These are phyloP conservation scores for Quercus phellos DNA, from an alignment of 331 rosid species.

Conservation along the genomic window DNA sequence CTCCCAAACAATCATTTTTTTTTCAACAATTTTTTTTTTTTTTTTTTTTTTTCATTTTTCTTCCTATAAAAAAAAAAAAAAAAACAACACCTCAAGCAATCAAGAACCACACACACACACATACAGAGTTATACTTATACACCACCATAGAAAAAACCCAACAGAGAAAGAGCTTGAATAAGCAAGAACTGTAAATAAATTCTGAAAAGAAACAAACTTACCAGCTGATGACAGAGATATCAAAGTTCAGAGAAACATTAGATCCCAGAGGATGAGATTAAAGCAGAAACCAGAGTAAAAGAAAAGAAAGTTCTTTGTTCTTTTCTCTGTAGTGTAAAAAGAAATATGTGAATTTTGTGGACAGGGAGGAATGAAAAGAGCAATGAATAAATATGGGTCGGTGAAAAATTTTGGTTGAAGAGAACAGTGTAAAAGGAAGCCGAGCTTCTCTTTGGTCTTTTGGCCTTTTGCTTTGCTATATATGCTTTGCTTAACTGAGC, in stretches of 20 bases:
- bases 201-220: neutral
- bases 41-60: neutral
- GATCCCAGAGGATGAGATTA: neutral
- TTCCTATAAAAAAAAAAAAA: neutral
- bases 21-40: neutral
- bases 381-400: too few relatives aligned
- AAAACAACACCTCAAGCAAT: neutral
- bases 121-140: too few relatives aligned
- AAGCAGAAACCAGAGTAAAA: neutral
- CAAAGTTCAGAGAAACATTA: neutral
- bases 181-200: neutral
- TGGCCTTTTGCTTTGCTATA: neutral
- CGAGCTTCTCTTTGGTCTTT: neutral
- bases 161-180: too few relatives aligned
- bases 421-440: neutral
- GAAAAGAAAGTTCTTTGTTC: neutral
- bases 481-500: conserved; percentile 6
- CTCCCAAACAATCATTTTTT: neutral
- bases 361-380: neutral
- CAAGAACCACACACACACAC: too few relatives aligned
- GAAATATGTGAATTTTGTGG: neutral
- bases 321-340: too few relatives aligned
- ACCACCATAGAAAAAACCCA: too few relatives aligned
- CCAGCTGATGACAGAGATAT: conserved; percentile 2
- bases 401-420: neutral